Evolutionary conservation across 805 yeast species (phyloP).

Genomic region (Wickerhamiella shivajii): DNA sequence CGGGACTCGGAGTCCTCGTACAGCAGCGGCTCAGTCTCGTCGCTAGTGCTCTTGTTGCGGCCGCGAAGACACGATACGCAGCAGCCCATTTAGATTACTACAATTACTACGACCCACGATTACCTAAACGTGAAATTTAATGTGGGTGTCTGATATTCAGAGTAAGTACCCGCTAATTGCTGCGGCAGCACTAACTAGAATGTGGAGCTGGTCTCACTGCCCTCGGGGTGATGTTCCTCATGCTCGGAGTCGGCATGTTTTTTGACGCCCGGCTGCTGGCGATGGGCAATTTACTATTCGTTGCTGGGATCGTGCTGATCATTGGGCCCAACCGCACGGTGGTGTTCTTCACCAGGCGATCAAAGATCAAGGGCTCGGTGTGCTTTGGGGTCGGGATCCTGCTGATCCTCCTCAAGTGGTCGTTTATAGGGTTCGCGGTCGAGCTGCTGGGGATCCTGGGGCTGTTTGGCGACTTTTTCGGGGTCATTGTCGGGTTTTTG

Average conservation of each 20-base stretch:
- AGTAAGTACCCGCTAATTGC: slow-evolving; percentile 21
- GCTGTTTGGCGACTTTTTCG: slow-evolving; percentile 85
- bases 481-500: slow-evolving; percentile 72
- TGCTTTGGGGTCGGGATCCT: slow-evolving; percentile 65
- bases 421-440: slow-evolving; percentile 71
- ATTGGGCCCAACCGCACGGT: slow-evolving; percentile 79
- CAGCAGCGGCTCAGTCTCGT: slow-evolving; percentile 7
- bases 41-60: not conserved
- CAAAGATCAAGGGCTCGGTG: slow-evolving; percentile 72
- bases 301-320: slow-evolving; percentile 70
- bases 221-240: slow-evolving; percentile 49
- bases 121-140: slow-evolving; percentile 5
- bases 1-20: slow-evolving; percentile 1
- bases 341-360: slow-evolving; percentile 72
- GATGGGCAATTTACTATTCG: slow-evolving; percentile 68
- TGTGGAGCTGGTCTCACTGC: slow-evolving; percentile 89
- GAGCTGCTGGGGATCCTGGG: slow-evolving; percentile 85
- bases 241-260: slow-evolving; percentile 69
- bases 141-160: slow-evolving; percentile 27
- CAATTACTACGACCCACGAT: too few species aligned
- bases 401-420: slow-evolving; percentile 56
- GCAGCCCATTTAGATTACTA: slow-evolving; percentile 3
- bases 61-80: slow-evolving; percentile 6
- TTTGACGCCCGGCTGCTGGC: slow-evolving; percentile 85
- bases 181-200: slow-evolving; percentile 32